Conservation (phyloP, 768 basidiomycete genomes). For the Tulasnella sp. region DNA sequence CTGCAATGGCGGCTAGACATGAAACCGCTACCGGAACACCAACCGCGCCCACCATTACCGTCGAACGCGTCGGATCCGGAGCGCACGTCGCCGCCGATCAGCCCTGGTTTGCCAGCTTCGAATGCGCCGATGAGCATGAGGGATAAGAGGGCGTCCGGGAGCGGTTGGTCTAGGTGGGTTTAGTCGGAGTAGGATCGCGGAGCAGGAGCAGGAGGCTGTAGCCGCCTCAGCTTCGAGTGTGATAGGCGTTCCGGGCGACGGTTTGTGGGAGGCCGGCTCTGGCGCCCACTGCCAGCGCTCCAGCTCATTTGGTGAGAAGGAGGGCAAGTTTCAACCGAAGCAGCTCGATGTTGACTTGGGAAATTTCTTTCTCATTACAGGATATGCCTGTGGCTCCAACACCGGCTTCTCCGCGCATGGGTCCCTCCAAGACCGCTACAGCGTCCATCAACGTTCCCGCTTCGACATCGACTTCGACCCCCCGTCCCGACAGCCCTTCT, state of each 20-base stretch:
- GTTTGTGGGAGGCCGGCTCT: not conserved
- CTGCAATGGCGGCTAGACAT: slow-evolving; percentile 57
- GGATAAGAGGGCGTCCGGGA: slow-evolving; percentile 39
- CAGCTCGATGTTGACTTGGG: too few relatives aligned
- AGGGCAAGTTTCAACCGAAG: too few relatives aligned
- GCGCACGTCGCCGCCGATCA: not conserved
- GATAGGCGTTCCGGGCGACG: slow-evolving; percentile 28
- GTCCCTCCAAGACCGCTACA: not conserved
- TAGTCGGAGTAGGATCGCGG: slow-evolving; percentile 49
- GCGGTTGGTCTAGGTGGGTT: slow-evolving; percentile 86
- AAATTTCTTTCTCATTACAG: not conserved
- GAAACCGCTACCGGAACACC: not conserved
- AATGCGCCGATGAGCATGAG: not conserved
- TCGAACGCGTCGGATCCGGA: not conserved
- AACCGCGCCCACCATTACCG: not conserved
- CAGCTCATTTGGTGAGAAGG: not conserved
- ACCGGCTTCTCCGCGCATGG: too few relatives aligned
- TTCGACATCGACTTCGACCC: not conserved
- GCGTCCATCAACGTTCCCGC: not conserved
- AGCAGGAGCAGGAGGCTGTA: not conserved
- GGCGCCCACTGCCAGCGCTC: not conserved
- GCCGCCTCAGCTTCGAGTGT: not conserved
- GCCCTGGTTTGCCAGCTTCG: not conserved
- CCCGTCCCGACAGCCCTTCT: not conserved
- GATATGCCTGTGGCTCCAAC: not conserved